Percentiles rank a stretch among this genome's conserved stretches.
Evolutionary conservation across 2,329 filamentous ascomycete species (phyloP).

Genomic region (Colletotrichum trifolii): DNA sequence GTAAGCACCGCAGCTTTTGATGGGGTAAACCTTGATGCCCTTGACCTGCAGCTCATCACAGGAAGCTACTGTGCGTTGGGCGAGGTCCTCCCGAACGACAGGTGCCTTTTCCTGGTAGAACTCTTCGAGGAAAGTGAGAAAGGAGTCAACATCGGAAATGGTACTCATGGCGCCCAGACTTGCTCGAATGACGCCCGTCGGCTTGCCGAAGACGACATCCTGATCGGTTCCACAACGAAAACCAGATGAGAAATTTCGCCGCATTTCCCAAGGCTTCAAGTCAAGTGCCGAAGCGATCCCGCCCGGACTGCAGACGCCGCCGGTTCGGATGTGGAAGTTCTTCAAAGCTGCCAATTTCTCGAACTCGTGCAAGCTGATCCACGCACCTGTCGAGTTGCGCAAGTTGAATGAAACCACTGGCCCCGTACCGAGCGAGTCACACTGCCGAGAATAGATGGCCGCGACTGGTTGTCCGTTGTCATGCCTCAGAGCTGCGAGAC

Average conservation of each 20-base stretch:
- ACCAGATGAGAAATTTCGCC: constrained; percentile 84
- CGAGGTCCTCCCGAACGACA: constrained; percentile 7
- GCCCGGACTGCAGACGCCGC: constrained; percentile 91
- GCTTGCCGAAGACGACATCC: constrained; percentile 84
- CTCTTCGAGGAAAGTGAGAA: constrained; percentile 77
- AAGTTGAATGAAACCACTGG: constrained; percentile 89
- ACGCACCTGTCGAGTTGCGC: constrained; percentile 73
- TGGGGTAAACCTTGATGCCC: constrained; percentile 81
- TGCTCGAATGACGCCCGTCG: constrained; percentile 85
- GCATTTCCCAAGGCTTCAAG: constrained; percentile 84
- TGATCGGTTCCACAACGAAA: constrained; percentile 86
- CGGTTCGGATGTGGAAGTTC: constrained; percentile 86
- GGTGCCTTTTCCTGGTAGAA: constrained; percentile 63
- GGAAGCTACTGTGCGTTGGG: background rate
- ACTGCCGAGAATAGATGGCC: constrained; percentile 66
- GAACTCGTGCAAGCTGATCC: constrained; percentile 85
- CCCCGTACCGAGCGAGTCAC: constrained; percentile 62
- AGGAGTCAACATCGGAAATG: constrained; percentile 75
- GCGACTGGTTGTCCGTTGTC: constrained; percentile 75
- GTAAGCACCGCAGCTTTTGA: constrained; percentile 93
- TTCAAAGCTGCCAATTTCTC: constrained; percentile 86
- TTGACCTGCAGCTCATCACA: constrained; percentile 56
- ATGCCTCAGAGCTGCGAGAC: constrained; percentile 72
- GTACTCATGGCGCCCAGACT: constrained; percentile 95
- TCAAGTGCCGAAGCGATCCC: constrained; percentile 80